Evolutionary conservation across 257 asterid species (phyloP).

Genomic region (Plectranthus barbatus): DNA sequence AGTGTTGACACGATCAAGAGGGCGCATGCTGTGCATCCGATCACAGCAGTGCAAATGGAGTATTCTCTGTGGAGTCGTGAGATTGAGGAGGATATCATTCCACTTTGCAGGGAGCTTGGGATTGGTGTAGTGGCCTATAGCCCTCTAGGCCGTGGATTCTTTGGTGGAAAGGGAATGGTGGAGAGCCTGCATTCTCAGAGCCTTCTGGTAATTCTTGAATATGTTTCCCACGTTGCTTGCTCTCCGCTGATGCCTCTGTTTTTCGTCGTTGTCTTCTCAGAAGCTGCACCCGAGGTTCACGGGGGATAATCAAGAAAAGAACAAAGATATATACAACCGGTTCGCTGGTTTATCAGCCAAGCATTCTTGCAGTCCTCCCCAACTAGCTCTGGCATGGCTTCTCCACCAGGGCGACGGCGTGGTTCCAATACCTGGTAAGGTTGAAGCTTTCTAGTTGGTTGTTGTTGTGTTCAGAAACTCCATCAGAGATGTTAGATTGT

Average conservation of each 20-base stretch:
- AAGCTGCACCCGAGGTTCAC: constrained; percentile 27
- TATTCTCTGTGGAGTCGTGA: constrained; percentile 52
- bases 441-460: not conserved
- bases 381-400: constrained; percentile 54
- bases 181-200: constrained; percentile 35
- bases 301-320: constrained; percentile 36
- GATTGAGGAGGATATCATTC: constrained; percentile 43
- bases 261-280: constrained; percentile 8
- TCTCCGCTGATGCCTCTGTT: not conserved
- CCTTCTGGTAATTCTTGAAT: constrained; percentile 23
- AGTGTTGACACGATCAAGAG: constrained; percentile 43
- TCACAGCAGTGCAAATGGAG: constrained; percentile 53
- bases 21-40: constrained; percentile 52
- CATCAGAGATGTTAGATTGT: not conserved
- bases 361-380: constrained; percentile 38
- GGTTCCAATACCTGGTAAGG: constrained; percentile 45
- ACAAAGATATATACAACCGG: constrained; percentile 29
- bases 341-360: constrained; percentile 31
- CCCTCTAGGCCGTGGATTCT: constrained; percentile 52
- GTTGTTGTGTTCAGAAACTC: too few species aligned
- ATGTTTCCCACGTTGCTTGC: not conserved
- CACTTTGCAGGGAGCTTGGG: constrained; percentile 53
- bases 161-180: constrained; percentile 40
- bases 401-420: constrained; percentile 43
- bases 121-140: constrained; percentile 45